Percentiles rank a stretch among this genome's conserved stretches.
Evolutionary conservation across 805 yeast genomes (phyloP).

Genomic region (Torulaspora maleeae): DNA sequence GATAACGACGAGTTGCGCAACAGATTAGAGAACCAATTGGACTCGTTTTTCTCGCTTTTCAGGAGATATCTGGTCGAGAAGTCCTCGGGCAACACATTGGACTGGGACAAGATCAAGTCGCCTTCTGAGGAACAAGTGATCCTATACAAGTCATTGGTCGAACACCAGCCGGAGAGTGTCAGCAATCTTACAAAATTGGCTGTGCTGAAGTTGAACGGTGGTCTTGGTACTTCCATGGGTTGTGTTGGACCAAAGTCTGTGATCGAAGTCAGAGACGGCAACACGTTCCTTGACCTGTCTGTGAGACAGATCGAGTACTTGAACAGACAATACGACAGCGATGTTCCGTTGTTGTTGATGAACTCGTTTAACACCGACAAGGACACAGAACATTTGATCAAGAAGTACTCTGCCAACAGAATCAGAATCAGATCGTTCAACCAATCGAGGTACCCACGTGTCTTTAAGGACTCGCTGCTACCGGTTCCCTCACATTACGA

Average conservation of each 20-base stretch:
- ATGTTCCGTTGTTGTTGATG: conserved; percentile 95
- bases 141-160: conserved; percentile 45
- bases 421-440: conserved; percentile 92
- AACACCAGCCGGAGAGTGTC: conserved; percentile 32
- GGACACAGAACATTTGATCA: conserved; percentile 91
- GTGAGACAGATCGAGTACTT: conserved; percentile 96
- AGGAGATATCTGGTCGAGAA: conserved; percentile 88
- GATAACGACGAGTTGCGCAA: conserved; percentile 43
- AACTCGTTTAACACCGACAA: conserved; percentile 96
- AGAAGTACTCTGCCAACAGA: conserved; percentile 95
- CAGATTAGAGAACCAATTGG: conserved; percentile 86
- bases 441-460: conserved; percentile 97
- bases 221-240: conserved; percentile 98
- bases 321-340: conserved; percentile 83
- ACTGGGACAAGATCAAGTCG: conserved; percentile 94
- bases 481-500: conserved; percentile 82
- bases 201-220: conserved; percentile 95
- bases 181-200: conserved; percentile 72
- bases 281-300: conserved; percentile 89
- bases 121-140: conserved; percentile 89
- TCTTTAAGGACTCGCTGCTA: conserved; percentile 87
- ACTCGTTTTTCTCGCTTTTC: conserved; percentile 85
- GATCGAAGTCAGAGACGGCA: conserved; percentile 97
- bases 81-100: conserved; percentile 76
- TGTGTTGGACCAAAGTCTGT: conserved; percentile 98